Evolutionary conservation across 371 early-diverging fungal genomes (phyloP).

Genomic region (Mortierella sp.): DNA sequence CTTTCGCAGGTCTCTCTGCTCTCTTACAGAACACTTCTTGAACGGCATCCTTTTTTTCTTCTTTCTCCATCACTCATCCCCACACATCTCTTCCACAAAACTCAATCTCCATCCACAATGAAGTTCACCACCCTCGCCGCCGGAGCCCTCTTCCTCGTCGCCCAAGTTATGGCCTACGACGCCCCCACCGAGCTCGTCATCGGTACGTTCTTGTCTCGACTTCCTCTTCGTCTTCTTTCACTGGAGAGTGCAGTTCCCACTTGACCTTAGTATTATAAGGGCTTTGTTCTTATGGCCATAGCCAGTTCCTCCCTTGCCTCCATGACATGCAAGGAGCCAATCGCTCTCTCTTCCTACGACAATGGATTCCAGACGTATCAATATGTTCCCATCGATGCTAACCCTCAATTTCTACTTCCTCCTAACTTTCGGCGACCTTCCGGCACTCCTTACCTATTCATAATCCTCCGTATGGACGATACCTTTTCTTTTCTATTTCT

Average conservation of each 20-base stretch:
- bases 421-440: too few relatives aligned
- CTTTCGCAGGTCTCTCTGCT: not conserved
- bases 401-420: not conserved
- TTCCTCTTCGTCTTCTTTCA: not conserved
- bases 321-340: not conserved
- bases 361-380: not conserved
- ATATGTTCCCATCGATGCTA: conserved; percentile 2
- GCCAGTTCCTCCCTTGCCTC: not conserved
- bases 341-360: not conserved
- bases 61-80: conserved; percentile 12
- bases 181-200: conserved; percentile 37
- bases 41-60: not conserved
- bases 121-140: conserved; percentile 48
- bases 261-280: not conserved
- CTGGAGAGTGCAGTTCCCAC: not conserved
- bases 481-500: not conserved
- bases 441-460: not conserved
- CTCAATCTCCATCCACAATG: conserved; percentile 24
- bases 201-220: conserved; percentile 14
- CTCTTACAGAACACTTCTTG: not conserved
- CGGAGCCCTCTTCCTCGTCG: conserved; percentile 46
- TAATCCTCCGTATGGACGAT: not conserved
- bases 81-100: conserved; percentile 15
- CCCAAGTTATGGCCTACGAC: conserved; percentile 51
- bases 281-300: not conserved